Evolutionary conservation across 2,329 filamentous ascomycete genomes (phyloP), one percentile per base, ranked within the genome.

Genomic region (Microascus cirrosus): DNA sequence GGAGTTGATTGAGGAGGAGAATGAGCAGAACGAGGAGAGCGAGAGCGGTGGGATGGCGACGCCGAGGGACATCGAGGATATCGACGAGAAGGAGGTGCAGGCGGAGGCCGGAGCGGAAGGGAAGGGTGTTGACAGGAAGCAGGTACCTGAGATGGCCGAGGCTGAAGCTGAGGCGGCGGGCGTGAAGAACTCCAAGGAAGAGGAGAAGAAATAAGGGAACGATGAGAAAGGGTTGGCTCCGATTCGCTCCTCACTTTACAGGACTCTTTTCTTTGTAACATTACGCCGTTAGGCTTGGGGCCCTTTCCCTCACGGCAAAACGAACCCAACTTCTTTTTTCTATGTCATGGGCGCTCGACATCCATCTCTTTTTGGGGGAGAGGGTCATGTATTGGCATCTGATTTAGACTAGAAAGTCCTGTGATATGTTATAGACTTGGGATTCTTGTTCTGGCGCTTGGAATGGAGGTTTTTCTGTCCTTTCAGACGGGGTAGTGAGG

Each of bases 1-100:
- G 72, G 94, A 96, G 70, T 84, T 99, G 62, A 99, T 99, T 59
- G 87, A 96, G 62, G 94, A 99, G 70, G 94, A 99, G 78, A 95
- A 93, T 62, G 83, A 94, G 76, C 93, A 99, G 75, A 89, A 89
- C 67, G 82, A 91, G 69, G 83, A 87, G 70, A 90, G 89, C 72
- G 84, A 89, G 70, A 85, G 85, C 66, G 84, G 83, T 48, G 89
- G 89, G 13, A 80, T 88, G 55, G 80, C 86, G 15, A 86, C 86
- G 10, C 89, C 89, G 1, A 89, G 91, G 68, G 94, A 97, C 66
- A 84, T 85, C 34, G 90, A 96, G 61, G 83, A 97, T 69, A 97
- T 97, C 65, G 93, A 97, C 67, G 94, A 97, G 72, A 91, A 93
- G 75, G 90, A 96, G 58, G 69, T 76, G 28, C 70, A 75, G 2